Percentiles rank a stretch among this genome's conserved stretches.
Conservation (phyloP, 495 filamentous ascomycete species). For the Neurospora sp. region DNA sequence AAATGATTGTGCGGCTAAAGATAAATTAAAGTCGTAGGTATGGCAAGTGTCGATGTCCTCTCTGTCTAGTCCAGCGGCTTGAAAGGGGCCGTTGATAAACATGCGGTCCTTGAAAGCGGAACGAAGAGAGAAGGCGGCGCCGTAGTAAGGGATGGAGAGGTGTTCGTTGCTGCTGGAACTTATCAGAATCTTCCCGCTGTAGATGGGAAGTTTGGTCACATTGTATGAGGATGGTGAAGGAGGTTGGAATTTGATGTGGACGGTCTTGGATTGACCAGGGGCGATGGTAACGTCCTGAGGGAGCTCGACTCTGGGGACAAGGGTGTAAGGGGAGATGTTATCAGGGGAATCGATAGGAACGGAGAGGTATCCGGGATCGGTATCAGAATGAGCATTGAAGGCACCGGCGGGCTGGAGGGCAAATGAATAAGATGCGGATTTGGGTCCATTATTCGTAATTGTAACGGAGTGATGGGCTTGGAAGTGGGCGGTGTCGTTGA, state of each 20-base stretch:
- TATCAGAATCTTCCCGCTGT: conserved; percentile 28
- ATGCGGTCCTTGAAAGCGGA: neutral
- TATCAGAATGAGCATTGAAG: conserved; percentile 4
- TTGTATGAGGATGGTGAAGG: conserved; percentile 10
- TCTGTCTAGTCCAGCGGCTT: conserved; percentile 8
- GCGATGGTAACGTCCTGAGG: conserved; percentile 2
- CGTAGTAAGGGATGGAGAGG: conserved; percentile 23
- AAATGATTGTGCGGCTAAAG: conserved; percentile 6
- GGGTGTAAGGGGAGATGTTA: conserved; percentile 2
- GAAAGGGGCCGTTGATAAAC: conserved; percentile 6
- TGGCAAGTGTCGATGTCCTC: conserved; percentile 10
- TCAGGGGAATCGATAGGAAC: neutral
- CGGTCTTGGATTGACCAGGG: conserved; percentile 17
- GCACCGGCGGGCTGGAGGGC: conserved; percentile 12
- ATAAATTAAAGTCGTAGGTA: conserved; percentile 20
- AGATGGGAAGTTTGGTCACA: conserved; percentile 19
- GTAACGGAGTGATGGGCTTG: conserved; percentile 22
- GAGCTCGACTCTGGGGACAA: conserved; percentile 4
- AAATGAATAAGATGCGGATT: conserved; percentile 26
- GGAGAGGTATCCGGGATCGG: conserved; percentile 1
- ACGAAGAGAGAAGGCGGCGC: conserved; percentile 10
- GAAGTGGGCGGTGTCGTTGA: conserved; percentile 36
- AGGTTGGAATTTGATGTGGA: conserved; percentile 18
- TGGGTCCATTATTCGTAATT: conserved; percentile 32
- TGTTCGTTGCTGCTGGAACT: conserved; percentile 21